phyloP scores from a whole-genome alignment of 1,284 basidiomycete genomes.

The Papiliotrema terrestris region DNA sequence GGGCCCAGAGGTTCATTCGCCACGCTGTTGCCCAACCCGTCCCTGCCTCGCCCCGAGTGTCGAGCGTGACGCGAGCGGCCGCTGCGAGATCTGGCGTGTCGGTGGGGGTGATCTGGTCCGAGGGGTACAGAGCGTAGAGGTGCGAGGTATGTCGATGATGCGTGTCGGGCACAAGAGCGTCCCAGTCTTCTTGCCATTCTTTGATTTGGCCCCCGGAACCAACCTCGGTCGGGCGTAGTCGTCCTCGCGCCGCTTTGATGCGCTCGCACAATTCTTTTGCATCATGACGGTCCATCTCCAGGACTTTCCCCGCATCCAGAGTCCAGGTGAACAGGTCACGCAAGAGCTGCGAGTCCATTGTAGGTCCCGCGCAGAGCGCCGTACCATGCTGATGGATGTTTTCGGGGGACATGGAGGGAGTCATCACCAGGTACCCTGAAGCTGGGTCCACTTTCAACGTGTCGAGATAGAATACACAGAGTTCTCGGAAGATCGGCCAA shows the following conservation, averaged over 20 bases:
- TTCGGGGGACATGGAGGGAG: conserved; percentile 8
- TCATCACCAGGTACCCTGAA: conserved; percentile 4
- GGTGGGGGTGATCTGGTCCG: not conserved
- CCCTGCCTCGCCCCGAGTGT: not conserved
- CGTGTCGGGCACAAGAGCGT: conserved; percentile 1
- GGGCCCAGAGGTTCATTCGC: conserved; percentile 6
- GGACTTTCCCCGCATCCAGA: not conserved
- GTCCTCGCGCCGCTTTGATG: not conserved
- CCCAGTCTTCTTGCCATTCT: conserved; percentile 7
- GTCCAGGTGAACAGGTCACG: conserved; percentile 3
- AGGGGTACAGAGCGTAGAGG: conserved; percentile 8
- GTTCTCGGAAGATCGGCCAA: conserved; percentile 1
- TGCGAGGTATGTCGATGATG: conserved; percentile 9
- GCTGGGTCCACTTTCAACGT: conserved; percentile 1
- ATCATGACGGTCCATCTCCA: not conserved
- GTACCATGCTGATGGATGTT: conserved; percentile 4
- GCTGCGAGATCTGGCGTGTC: not conserved
- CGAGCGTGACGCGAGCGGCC: not conserved
- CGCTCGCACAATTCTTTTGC: not conserved
- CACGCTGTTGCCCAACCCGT: conserved; percentile 10
- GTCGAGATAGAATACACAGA: conserved; percentile 1
- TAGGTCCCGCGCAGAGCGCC: conserved; percentile 8
- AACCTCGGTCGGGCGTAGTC: conserved; percentile 1
- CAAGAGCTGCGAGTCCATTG: conserved; percentile 10
- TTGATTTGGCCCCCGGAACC: conserved; percentile 1